These are phyloP conservation scores for Saccharomycopsis babjevae DNA, from an alignment of 805 yeast species.

Conservation along the genomic window DNA sequence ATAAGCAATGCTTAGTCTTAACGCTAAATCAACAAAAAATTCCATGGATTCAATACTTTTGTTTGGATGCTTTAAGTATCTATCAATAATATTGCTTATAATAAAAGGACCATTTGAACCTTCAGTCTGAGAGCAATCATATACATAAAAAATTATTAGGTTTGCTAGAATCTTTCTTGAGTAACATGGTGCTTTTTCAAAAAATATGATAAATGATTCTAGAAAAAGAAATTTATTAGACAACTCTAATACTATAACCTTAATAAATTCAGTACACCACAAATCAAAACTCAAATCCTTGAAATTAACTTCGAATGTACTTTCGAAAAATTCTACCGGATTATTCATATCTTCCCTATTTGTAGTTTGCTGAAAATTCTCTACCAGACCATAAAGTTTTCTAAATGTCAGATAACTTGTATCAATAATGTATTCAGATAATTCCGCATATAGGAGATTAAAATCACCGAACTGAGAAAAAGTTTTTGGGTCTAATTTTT, in stretches of 20 bases:
- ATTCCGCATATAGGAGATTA: constrained; percentile 2
- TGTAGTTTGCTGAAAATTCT: not conserved
- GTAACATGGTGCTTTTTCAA: not conserved
- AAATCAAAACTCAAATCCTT: not conserved
- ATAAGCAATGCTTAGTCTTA: constrained; percentile 34
- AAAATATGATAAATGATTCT: constrained; percentile 1
- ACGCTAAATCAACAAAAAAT: constrained; percentile 25
- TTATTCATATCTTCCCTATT: not conserved
- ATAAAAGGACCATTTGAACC: constrained; percentile 9
- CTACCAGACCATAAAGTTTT: not conserved
- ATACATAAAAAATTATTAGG: constrained; percentile 12
- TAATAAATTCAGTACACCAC: constrained; percentile 6
- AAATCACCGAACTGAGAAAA: constrained; percentile 7
- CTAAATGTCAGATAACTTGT: not conserved
- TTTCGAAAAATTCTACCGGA: not conserved
- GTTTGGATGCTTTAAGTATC: constrained; percentile 8
- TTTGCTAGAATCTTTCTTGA: constrained; percentile 4
- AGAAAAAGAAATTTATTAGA: not conserved
- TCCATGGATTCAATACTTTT: constrained; percentile 17
- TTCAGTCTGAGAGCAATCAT: not conserved
- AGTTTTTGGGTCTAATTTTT: not conserved
- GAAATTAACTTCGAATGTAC: not conserved
- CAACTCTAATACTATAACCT: constrained; percentile 2
- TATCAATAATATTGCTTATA: constrained; percentile 21
- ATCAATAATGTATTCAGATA: not conserved